A percentile compares a stretch with the other conserved stretches of the same genome.
These are phyloP conservation scores for Backusella tarrabulga DNA, from an alignment of 192 early-diverging fungal species.

Conservation along the genomic window DNA sequence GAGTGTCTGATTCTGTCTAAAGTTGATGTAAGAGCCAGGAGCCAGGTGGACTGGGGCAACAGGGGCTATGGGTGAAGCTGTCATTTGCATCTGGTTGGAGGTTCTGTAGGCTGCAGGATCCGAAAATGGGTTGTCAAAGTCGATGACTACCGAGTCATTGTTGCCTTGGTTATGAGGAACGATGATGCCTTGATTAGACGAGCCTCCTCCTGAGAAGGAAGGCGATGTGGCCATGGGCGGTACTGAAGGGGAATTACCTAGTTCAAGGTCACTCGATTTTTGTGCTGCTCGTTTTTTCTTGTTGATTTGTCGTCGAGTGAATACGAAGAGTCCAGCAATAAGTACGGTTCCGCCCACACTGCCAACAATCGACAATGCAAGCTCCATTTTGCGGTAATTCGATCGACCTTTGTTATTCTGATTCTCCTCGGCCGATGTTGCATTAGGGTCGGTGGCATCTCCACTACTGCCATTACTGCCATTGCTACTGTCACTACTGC, in stretches of 20 bases:
- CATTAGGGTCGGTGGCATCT: background rate
- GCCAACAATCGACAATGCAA: conserved; percentile 14
- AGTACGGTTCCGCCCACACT: conserved; percentile 9
- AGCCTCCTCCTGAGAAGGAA: background rate
- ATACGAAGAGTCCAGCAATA: background rate
- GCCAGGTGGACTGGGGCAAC: background rate
- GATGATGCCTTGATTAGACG: background rate
- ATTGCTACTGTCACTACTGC: background rate
- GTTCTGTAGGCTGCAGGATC: background rate
- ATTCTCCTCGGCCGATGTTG: background rate
- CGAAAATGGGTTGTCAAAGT: background rate
- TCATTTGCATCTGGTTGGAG: too few relatives aligned
- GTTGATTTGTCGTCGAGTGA: background rate
- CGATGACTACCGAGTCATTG: background rate
- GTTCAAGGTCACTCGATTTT: background rate
- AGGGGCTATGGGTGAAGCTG: conserved; percentile 1
- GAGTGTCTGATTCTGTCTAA: background rate
- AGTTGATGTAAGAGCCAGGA: background rate
- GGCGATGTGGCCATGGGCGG: background rate
- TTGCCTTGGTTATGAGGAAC: background rate
- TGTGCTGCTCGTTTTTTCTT: background rate
- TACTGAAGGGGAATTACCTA: background rate
- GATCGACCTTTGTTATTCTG: background rate
- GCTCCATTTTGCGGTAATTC: background rate
- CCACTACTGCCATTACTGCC: background rate